Percentiles rank a stretch among this genome's conserved stretches.
phyloP scores from a whole-genome alignment of 495 filamentous ascomycete genomes.

The Amniculicola lignicola region DNA sequence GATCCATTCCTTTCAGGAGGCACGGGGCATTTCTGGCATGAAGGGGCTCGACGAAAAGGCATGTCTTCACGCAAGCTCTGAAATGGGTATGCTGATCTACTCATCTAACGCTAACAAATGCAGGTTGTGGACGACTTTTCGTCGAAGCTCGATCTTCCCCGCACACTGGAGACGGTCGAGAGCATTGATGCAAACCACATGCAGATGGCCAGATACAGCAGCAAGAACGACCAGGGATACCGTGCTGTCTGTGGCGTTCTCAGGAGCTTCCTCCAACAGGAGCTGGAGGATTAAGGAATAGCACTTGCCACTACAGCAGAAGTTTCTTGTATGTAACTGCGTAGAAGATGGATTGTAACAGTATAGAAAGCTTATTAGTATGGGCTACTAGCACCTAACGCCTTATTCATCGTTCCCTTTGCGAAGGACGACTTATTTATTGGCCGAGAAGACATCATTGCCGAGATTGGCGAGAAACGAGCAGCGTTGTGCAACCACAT shows the following conservation, averaged over 20 bases:
- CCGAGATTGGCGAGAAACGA: constrained; percentile 1
- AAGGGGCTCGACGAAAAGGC: constrained; percentile 43
- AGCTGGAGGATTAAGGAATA: constrained; percentile 3
- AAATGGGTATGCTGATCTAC: too few relatives aligned
- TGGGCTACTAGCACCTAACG: constrained; percentile 6
- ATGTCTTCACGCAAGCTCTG: constrained; percentile 4
- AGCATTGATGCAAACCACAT: constrained; percentile 43
- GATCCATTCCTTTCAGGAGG: constrained; percentile 48
- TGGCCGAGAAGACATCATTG: constrained; percentile 19
- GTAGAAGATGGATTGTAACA: neutral
- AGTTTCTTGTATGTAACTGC: constrained; percentile 32
- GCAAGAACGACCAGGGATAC: constrained; percentile 37
- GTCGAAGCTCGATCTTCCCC: constrained; percentile 39
- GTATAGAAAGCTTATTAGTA: neutral
- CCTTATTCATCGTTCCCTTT: constrained; percentile 17
- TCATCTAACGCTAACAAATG: constrained; percentile 8
- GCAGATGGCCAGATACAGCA: constrained; percentile 41
- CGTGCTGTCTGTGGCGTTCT: constrained; percentile 39
- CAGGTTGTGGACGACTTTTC: constrained; percentile 42
- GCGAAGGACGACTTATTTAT: constrained; percentile 8
- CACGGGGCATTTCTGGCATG: constrained; percentile 41
- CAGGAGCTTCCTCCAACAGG: constrained; percentile 13
- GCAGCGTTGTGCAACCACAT: neutral
- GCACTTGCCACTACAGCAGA: constrained; percentile 33
- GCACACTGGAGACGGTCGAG: constrained; percentile 41